These are phyloP conservation scores for Scedosporium minutisporum DNA, from an alignment of 2,329 filamentous ascomycete genomes.

Conservation along the genomic window DNA sequence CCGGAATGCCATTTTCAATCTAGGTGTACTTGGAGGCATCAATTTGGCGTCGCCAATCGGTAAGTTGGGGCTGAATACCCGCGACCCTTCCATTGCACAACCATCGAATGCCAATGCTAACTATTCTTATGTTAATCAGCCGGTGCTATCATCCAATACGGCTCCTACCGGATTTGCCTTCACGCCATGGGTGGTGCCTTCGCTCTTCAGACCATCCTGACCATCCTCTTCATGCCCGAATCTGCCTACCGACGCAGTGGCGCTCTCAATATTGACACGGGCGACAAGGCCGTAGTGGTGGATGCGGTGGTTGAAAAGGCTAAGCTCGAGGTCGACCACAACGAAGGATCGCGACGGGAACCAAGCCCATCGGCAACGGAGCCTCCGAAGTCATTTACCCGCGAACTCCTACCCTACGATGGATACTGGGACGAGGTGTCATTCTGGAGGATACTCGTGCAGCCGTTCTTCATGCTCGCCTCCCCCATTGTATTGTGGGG, in stretches of 20 bases:
- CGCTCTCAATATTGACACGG: conserved; percentile 9
- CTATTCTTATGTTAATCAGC: conserved; percentile 15
- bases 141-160: conserved; percentile 26
- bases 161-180: conserved; percentile 21
- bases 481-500: conserved; percentile 28
- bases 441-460: conserved; percentile 25
- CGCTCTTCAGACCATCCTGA: conserved; percentile 23
- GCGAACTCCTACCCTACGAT: conserved; percentile 23
- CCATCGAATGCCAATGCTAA: not conserved
- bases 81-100: not conserved
- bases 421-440: conserved; percentile 27
- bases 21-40: conserved; percentile 30
- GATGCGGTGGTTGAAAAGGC: conserved; percentile 10
- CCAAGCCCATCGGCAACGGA: conserved; percentile 12
- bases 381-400: conserved; percentile 14
- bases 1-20: conserved; percentile 28
- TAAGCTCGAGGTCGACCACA: conserved; percentile 11
- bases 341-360: not conserved
- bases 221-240: conserved; percentile 32
- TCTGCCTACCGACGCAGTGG: conserved; percentile 22
- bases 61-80: conserved; percentile 11
- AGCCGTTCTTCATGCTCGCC: conserved; percentile 23
- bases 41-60: conserved; percentile 29
- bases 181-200: conserved; percentile 31
- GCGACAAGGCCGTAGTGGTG: conserved; percentile 10